Conservation (phyloP, 139 green algal genomes). For the Chlamydomonas incerta region DNA sequence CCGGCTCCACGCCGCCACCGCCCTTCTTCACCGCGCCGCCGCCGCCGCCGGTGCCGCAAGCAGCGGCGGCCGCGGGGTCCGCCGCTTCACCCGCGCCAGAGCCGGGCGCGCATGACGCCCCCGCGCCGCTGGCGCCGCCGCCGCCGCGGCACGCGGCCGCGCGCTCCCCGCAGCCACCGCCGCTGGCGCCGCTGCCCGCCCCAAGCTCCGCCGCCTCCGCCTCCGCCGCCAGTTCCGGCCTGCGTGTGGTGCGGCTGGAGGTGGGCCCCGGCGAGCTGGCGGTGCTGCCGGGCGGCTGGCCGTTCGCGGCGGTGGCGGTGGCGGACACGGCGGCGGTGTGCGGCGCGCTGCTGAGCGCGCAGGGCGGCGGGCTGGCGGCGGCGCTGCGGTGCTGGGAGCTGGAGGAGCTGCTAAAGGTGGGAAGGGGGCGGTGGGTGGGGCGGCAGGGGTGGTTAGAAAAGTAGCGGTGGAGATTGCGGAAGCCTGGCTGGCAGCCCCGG, state of each 20-base stretch:
- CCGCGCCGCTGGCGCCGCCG: background rate
- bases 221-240: background rate
- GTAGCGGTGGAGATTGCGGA: too few species aligned
- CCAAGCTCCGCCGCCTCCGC: background rate
- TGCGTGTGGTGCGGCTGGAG: constrained; percentile 22
- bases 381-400: constrained; percentile 41
- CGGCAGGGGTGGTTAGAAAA: too few species aligned
- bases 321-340: constrained; percentile 32
- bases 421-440: too few species aligned
- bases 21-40: too few species aligned
- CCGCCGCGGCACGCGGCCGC: too few species aligned
- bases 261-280: constrained; percentile 28
- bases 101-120: background rate
- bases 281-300: constrained; percentile 53
- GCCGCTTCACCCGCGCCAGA: too few species aligned
- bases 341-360: constrained; percentile 19
- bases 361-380: constrained; percentile 22
- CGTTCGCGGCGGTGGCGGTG: constrained; percentile 26
- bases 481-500: too few species aligned
- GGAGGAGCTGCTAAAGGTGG: constrained; percentile 13
- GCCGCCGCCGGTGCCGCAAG: too few species aligned
- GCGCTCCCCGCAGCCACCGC: too few species aligned
- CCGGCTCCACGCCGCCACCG: too few species aligned
- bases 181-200: background rate
- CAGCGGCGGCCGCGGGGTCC: too few species aligned